Percentiles rank a stretch among this genome's conserved stretches.
These are phyloP conservation scores for Fomitopsis palustris DNA, from an alignment of 1,284 basidiomycete species.

Conservation along the genomic window DNA sequence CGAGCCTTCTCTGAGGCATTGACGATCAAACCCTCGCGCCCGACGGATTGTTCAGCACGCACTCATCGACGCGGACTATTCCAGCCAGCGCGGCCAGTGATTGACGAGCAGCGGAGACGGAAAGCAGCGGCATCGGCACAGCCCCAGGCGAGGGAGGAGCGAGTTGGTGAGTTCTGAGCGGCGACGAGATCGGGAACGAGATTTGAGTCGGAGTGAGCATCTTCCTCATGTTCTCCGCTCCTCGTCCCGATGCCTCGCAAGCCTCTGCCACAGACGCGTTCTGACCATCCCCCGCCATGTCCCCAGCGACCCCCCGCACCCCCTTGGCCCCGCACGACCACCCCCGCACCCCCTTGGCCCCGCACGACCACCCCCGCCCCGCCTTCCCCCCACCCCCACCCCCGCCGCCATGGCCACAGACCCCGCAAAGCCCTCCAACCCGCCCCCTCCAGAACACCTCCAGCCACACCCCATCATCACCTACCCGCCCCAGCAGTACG, in stretches of 20 bases:
- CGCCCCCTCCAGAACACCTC: constrained; percentile 23
- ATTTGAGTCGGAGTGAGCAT: constrained; percentile 36
- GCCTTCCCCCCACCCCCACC: not conserved
- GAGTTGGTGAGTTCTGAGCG: constrained; percentile 32
- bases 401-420: constrained; percentile 26
- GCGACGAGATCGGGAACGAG: constrained; percentile 36
- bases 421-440: constrained; percentile 24
- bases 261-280: not conserved
- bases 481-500: constrained; percentile 42
- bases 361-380: not conserved
- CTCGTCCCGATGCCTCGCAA: constrained; percentile 5
- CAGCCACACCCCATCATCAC: constrained; percentile 26
- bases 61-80: constrained; percentile 6
- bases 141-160: constrained; percentile 8
- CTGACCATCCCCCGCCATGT: constrained; percentile 5
- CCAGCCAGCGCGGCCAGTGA: constrained; percentile 3
- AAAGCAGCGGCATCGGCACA: constrained; percentile 7
- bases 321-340: not conserved
- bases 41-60: constrained; percentile 9
- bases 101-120: constrained; percentile 9
- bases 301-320: constrained; percentile 1
- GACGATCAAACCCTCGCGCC: constrained; percentile 23
- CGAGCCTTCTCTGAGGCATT: constrained; percentile 19
- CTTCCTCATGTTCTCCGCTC: constrained; percentile 25
- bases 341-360: not conserved